Evolutionary conservation across 2,329 filamentous ascomycete species (phyloP), one percentile per base, ranked within the genome.

Genomic region (Colletotrichum australisinense): DNA sequence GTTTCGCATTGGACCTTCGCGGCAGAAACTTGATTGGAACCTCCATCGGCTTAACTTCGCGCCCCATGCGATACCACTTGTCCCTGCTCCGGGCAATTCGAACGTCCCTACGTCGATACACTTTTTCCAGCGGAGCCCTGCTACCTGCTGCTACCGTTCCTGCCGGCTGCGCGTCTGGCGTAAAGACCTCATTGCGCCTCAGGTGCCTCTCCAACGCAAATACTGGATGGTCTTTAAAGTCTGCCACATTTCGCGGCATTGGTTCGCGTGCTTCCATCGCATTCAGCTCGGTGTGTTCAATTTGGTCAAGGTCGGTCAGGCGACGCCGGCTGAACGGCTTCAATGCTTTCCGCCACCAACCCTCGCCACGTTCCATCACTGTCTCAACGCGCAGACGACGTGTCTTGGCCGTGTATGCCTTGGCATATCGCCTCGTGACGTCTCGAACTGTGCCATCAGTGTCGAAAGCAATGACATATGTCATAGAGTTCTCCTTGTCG

Each of bases 331-430:
- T 79, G 76, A 88, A 92, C 22, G 84, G 79, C 72, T 83, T 84
- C 81, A 92, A 83, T 0, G 86, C 85, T 63, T 82, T 86, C 3
- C 82, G 83, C 87, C 89, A 91, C 90, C 90, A 92, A 66, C 78
- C 78, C 11, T 84, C 84, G 0, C 84, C 88, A 11, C 84, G 78
- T 76, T 87, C 82, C 85, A 86, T 57, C 80, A 86, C 81, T 38
- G 79, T 81, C 60, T 98, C 97, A 1, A 99, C 88, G n/a, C 97
- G 91, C 72, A 90, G 83, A 75, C 92, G 95, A 26, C 94, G 89
- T 1, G 95, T 98, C 83, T 98, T 98, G 26, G 95, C 94, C 77
- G 95, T 97, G 83, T 93, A 98, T 0, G 93, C 93, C 81, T 97
- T 97, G 1, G 92, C 89, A 79, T 99, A 99, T 19, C 97, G 91